phyloP scores from a whole-genome alignment of 116 monocot genomes.

The Papilionanthe hybrid region DNA sequence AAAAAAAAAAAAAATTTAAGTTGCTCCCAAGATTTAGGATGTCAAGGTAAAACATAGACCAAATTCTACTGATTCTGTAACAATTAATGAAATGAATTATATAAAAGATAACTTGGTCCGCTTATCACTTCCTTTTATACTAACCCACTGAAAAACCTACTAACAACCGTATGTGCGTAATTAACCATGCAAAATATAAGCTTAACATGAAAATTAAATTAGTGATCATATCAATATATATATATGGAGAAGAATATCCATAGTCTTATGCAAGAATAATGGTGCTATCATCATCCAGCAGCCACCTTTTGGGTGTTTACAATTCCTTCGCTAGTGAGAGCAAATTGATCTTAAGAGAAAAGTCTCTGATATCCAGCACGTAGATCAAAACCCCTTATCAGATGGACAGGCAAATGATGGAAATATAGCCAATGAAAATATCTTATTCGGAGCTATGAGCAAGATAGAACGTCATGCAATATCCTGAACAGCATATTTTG shows the following conservation, averaged over 20 bases:
- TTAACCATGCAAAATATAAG: no score
- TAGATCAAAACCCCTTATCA: neutral
- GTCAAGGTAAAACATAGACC: constrained; percentile 79
- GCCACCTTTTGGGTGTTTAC: constrained; percentile 15
- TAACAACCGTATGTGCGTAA: no score
- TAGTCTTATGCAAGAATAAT: constrained; percentile 54
- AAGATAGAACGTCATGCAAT: constrained; percentile 7
- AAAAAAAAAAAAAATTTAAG: neutral
- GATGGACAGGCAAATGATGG: neutral
- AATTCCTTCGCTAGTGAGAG: neutral
- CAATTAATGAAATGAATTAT: constrained; percentile 86
- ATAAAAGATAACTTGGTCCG: constrained; percentile 90
- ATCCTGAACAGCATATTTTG: no score
- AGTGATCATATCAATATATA: no score
- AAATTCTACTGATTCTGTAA: constrained; percentile 70
- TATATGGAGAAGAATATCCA: no score
- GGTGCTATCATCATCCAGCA: constrained; percentile 57
- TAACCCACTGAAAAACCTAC: no score
- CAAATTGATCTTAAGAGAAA: constrained; percentile 30
- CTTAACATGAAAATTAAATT: no score
- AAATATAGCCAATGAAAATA: neutral
- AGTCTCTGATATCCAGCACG: constrained; percentile 14
- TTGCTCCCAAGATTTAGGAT: constrained; percentile 64
- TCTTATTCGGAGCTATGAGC: constrained; percentile 9
- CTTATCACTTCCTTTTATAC: constrained; percentile 89